These are phyloP conservation scores for Cytospora chrysosperma DNA, from an alignment of 2,329 filamentous ascomycete genomes.

Conservation along the genomic window DNA sequence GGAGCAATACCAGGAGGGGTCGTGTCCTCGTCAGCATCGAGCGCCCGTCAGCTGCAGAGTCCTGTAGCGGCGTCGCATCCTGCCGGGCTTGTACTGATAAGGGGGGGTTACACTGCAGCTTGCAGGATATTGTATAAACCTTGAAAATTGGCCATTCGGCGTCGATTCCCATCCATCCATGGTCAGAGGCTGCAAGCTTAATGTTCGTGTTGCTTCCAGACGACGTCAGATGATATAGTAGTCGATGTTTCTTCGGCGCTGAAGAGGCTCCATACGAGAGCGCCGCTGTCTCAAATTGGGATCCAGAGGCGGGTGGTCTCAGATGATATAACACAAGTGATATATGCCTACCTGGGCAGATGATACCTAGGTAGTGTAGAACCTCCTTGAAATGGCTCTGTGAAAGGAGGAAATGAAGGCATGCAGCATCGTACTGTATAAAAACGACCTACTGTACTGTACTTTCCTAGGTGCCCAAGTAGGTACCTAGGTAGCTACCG, in stretches of 20 bases:
- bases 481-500: background rate
- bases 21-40: background rate
- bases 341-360: too few species aligned
- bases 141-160: background rate
- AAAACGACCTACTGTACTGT: background rate
- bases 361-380: too few species aligned
- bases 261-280: background rate
- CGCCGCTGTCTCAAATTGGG: background rate
- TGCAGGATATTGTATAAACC: constrained; percentile 13
- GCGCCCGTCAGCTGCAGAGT: background rate
- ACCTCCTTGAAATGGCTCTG: background rate
- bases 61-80: constrained; percentile 13
- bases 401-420: background rate
- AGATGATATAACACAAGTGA: background rate
- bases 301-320: background rate
- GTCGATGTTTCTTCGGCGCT: background rate
- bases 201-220: background rate
- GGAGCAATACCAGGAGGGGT: background rate
- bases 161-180: background rate
- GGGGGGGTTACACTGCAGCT: constrained; percentile 23
- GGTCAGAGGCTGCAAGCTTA: constrained; percentile 13
- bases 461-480: background rate
- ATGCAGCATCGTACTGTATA: background rate
- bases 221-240: constrained; percentile 6
- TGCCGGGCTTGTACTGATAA: background rate